Evolutionary conservation across 2,329 filamentous ascomycete species (phyloP).

Genomic region (Talaromyces verruculosus): DNA sequence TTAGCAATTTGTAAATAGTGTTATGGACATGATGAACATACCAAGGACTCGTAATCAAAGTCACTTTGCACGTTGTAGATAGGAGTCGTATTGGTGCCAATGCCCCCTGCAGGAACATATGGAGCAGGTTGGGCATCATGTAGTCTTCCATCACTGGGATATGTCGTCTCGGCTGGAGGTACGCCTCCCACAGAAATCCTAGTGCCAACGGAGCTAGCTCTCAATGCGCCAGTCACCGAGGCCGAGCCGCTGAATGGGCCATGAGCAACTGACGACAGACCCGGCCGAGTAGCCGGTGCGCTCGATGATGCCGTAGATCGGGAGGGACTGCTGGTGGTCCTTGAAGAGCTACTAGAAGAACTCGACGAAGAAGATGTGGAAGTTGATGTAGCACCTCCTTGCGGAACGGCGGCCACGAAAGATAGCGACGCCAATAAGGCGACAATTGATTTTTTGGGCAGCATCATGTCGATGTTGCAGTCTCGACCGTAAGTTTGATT

Average conservation of each 20-base stretch:
- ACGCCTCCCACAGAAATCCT: conserved; percentile 60
- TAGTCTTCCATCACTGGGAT: conserved; percentile 69
- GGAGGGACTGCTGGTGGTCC: background rate
- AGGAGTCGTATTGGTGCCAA: conserved; percentile 72
- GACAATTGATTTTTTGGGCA: conserved; percentile 3
- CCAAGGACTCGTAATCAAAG: conserved; percentile 77
- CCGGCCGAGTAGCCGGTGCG: conserved; percentile 41
- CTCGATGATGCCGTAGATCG: conserved; percentile 1
- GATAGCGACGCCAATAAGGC: conserved; percentile 9
- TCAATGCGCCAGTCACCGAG: conserved; percentile 68
- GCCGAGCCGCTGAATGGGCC: conserved; percentile 66
- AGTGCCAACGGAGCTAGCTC: conserved; percentile 51
- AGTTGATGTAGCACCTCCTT: background rate
- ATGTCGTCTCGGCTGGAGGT: conserved; percentile 63
- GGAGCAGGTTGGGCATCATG: conserved; percentile 68
- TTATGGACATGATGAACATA: conserved; percentile 26
- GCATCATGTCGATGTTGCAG: conserved; percentile 7
- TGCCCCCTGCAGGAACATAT: conserved; percentile 69
- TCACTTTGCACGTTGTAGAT: conserved; percentile 77
- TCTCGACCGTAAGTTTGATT: background rate
- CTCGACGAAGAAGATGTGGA: background rate
- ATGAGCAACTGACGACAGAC: conserved; percentile 60
- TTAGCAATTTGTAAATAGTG: background rate
- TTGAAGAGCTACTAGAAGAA: background rate
- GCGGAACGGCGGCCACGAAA: background rate